Evolutionary conservation across 768 basidiomycete species (phyloP), one percentile per base, ranked within the genome.

Genomic region (Mycena leptocephala): DNA sequence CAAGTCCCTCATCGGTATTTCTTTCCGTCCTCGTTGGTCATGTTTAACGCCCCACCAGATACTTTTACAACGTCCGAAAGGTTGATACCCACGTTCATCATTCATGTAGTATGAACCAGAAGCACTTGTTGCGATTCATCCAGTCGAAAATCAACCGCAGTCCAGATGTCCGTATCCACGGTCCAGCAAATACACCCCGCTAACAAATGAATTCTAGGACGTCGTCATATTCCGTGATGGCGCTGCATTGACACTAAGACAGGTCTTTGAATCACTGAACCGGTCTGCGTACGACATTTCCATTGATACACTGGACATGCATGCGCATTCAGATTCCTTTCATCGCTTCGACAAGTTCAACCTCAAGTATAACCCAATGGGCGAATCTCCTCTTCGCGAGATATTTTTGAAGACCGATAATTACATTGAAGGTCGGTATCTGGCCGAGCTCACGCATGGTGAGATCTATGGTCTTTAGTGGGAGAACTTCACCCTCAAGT

Each of bases 401-500:
- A 99, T 99, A 78, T 99, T 99, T 88, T 84, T 99, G 75, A 99
- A 99, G 88, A 98, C 97, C 2, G 98, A 99, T 82, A 99, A 99
- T 82, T 93, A 92, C 75, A 95, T 99, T 65, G 85, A 96, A 78
- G 98, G 98, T 2, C 89, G 94, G 56, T 99, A 99, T 83, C 89
- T 99, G 30, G 98, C 98, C 10, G 98, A 99, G 82, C 86, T 99
- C 48, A 99, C 98, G 0, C 93, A 93, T 86, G 97, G 97, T 96
- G 67, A 59, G 68, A 46, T n/a, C 63, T 35, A 37, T 64, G n/a
- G n/a, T n/a, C n/a, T 3, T 73, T 26, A 30, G 48, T 32, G 14
- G 51, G n/a, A 48, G 39, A 46, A 59, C 53, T 58, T 33, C n/a
- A 35, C 26, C 24, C 55, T 75, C 26, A 33, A 48, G 26, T 33